Conservation (phyloP, 352 stramenopile species). For the Pythium myriotylum region DNA sequence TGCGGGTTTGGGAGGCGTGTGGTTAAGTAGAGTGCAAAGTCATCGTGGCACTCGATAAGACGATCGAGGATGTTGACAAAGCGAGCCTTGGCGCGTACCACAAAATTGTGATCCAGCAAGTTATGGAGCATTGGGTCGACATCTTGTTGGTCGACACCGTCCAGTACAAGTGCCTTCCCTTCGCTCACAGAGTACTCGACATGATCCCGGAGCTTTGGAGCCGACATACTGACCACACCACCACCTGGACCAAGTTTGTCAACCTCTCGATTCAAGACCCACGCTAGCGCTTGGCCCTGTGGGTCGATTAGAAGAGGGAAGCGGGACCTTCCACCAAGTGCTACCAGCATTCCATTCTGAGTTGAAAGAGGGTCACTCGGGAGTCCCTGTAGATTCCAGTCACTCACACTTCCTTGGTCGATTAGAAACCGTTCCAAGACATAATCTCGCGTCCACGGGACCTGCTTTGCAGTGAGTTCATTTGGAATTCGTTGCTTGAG, state of each 20-base stretch:
- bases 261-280: conserved; percentile 96
- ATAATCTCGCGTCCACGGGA: too few relatives aligned
- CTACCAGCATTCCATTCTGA: conserved; percentile 99
- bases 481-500: conserved; percentile 96
- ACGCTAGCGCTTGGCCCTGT: conserved; percentile 96
- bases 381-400: conserved; percentile 98
- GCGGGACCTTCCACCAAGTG: conserved; percentile 92
- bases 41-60: conserved; percentile 97
- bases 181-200: conserved; percentile 98
- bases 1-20: conserved; percentile 97
- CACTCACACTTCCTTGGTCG: conserved; percentile 96
- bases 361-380: conserved; percentile 97
- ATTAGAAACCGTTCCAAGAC: conserved; percentile 97
- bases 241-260: conserved; percentile 95
- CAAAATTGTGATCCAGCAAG: conserved; percentile 97
- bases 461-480: conserved; percentile 94
- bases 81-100: conserved; percentile 96
- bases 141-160: conserved; percentile 97
- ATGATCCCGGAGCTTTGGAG: conserved; percentile 97
- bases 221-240: too few relatives aligned
- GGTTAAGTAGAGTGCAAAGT: conserved; percentile 99
- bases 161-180: conserved; percentile 94
- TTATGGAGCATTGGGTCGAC: conserved; percentile 99
- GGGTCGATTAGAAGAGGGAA: conserved; percentile 98
- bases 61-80: conserved; percentile 99